These are phyloP conservation scores for Allium fistulosum DNA, from an alignment of 106 monocot species.

Conservation along the genomic window DNA sequence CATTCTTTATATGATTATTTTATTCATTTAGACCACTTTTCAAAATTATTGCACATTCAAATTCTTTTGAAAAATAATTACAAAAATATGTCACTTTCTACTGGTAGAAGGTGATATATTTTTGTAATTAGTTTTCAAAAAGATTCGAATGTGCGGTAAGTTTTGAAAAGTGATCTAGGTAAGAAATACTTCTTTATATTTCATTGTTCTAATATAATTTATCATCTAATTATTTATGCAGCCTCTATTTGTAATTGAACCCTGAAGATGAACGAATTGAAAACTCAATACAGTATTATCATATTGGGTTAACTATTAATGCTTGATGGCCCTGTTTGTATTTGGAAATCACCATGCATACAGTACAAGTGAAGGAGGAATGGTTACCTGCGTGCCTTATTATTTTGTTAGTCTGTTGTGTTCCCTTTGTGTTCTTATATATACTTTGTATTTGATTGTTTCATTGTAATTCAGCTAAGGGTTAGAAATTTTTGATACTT, in stretches of 20 bases:
- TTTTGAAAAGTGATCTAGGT: too few relatives aligned
- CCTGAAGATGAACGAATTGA: slow-evolving; percentile 19
- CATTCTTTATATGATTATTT: too few relatives aligned
- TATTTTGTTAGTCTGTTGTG: background rate
- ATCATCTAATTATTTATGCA: slow-evolving; percentile 15
- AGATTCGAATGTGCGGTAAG: too few relatives aligned
- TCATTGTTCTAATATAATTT: background rate
- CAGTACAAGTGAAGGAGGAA: background rate
- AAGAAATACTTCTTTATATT: background rate
- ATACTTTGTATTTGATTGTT: background rate
- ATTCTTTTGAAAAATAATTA: too few relatives aligned
- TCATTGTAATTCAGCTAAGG: background rate
- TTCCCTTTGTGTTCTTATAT: background rate
- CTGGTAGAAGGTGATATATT: too few relatives aligned
- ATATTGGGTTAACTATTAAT: slow-evolving; percentile 1
- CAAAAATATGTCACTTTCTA: too few relatives aligned
- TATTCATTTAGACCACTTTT: too few relatives aligned
- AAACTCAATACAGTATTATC: background rate
- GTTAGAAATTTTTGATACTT: slow-evolving; percentile 3
- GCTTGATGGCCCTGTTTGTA: background rate
- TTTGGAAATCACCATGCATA: background rate
- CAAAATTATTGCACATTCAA: too few relatives aligned
- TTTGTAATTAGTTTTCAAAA: too few relatives aligned
- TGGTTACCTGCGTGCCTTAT: background rate
- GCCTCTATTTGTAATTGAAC: slow-evolving; percentile 63